Evolutionary conservation across 73 alveolate genomes (phyloP).

Genomic region (Paramecium octaurelia): DNA sequence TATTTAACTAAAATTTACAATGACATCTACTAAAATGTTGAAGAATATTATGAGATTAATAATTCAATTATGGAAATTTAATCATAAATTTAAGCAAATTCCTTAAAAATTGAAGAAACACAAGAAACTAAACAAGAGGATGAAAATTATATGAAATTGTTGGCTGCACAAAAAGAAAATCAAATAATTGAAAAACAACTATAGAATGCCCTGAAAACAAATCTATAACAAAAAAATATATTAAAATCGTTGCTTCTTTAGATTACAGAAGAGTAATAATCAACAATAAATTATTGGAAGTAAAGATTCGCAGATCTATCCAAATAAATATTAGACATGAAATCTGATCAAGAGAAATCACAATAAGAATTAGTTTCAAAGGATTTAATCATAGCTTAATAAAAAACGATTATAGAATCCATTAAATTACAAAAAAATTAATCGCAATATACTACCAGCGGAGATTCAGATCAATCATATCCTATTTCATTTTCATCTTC

Average conservation of each 20-base stretch:
- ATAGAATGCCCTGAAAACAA: not conserved
- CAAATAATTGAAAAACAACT: not conserved
- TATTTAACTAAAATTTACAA: constrained; percentile 10
- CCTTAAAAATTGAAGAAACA: not conserved
- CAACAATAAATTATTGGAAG: not conserved
- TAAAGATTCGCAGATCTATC: not conserved
- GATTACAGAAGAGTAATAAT: constrained; percentile 7
- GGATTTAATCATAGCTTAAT: not conserved
- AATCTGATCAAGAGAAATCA: not conserved
- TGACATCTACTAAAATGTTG: constrained; percentile 2
- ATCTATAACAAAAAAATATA: not conserved
- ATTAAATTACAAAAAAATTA: not conserved
- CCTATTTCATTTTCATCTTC: constrained; percentile 32
- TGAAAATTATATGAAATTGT: not conserved
- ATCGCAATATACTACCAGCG: not conserved
- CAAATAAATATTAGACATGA: not conserved
- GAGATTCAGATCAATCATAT: not conserved
- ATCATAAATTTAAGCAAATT: not conserved
- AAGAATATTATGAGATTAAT: constrained; percentile 28
- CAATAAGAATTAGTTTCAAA: not conserved
- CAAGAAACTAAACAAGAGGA: not conserved
- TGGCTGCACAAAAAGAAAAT: constrained; percentile 15
- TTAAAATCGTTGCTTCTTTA: not conserved
- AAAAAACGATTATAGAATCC: not conserved
- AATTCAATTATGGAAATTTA: not conserved